Base-by-base conservation (phyloP, 208 protist genomes). In the Wallacemonas rigidus region DNA sequence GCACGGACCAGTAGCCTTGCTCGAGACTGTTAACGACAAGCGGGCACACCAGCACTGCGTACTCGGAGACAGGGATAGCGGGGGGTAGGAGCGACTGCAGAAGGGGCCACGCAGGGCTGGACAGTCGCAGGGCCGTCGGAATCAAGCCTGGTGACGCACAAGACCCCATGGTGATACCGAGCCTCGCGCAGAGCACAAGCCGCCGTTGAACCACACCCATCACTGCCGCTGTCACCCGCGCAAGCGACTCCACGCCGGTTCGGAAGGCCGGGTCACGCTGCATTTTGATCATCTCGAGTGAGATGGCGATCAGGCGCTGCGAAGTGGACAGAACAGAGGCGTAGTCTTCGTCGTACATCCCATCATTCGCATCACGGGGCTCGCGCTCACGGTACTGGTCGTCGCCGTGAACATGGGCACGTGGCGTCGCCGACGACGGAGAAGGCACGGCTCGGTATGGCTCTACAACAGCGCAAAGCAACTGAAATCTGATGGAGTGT, bases 401-500 rank as follows among this genome's bases (percentile, higher is more conserved):
- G 8, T 62, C 35, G 6, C 43, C 56, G 14, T 62, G 3, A n/a
- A 43, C 56, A 9, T 38, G 9, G 56, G 56, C 6, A 7, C 36
- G 8, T 5, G 56, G 6, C 14, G 36, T 41, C 3, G 56, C 5
- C 3, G 41, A 45, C 12, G 5, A 45, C 41, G 41, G 8, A 8
- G 12, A 38, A 14, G 11, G 3, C 40, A 26, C n/a, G 7, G 5
- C 17, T 15, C 54, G 17, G 68, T 72, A 54, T 3, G 50, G 53
- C n/a, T 56, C 50, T 3, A 50, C 44, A 14, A 72, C 41, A 38
- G 68, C 68, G 39, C 68, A 72, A 4, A 74, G 54, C 44, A 86
- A 50, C 69, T 77, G 57, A 39, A 80, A 64, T 15, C 47, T 64
- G 76, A 78, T 76, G 6, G 81, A 82, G 43, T 67, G 58, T 1